A percentile compares a stretch with the other conserved stretches of the same genome.
Conservation (phyloP, 2,329 filamentous ascomycete species). For the Bertia moriformis region DNA sequence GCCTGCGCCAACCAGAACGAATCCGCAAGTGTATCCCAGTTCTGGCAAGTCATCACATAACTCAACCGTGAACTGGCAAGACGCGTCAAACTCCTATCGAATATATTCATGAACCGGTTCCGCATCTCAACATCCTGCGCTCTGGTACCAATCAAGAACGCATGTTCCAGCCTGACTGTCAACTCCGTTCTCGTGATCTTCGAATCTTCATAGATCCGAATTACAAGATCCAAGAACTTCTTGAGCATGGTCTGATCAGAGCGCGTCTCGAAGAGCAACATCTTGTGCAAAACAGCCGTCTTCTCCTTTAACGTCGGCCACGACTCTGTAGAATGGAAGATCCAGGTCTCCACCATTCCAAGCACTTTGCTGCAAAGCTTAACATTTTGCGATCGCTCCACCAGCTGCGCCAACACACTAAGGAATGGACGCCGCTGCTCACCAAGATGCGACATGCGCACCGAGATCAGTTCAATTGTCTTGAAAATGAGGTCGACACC, state of each 20-base stretch:
- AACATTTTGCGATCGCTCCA: slow-evolving; percentile 84
- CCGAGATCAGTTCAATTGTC: slow-evolving; percentile 80
- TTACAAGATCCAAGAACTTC: slow-evolving; percentile 89
- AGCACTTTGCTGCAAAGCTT: slow-evolving; percentile 83
- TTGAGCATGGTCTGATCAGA: slow-evolving; percentile 71
- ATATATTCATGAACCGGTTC: slow-evolving; percentile 90
- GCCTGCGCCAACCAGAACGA: slow-evolving; percentile 96
- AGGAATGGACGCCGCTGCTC: slow-evolving; percentile 87
- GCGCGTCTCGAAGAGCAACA: slow-evolving; percentile 86
- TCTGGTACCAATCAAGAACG: slow-evolving; percentile 87
- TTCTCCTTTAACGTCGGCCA: slow-evolving; percentile 98
- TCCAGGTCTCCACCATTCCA: slow-evolving; percentile 86
- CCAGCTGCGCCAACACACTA: slow-evolving; percentile 82
- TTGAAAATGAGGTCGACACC: slow-evolving; percentile 66
- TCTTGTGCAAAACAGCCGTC: slow-evolving; percentile 96
- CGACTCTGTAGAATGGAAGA: slow-evolving; percentile 86
- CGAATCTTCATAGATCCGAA: slow-evolving; percentile 93
- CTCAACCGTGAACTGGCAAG: slow-evolving; percentile 76
- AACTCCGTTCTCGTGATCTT: slow-evolving; percentile 91
- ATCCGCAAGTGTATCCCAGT: slow-evolving; percentile 89
- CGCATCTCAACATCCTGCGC: slow-evolving; percentile 93
- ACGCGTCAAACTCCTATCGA: slow-evolving; percentile 86
- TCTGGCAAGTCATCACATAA: slow-evolving; percentile 81
- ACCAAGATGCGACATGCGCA: slow-evolving; percentile 81
- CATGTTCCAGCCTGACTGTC: slow-evolving; percentile 93